phyloP scores from a whole-genome alignment of 108 stramenopile genomes.

The Aurantiochytrium sp. region DNA sequence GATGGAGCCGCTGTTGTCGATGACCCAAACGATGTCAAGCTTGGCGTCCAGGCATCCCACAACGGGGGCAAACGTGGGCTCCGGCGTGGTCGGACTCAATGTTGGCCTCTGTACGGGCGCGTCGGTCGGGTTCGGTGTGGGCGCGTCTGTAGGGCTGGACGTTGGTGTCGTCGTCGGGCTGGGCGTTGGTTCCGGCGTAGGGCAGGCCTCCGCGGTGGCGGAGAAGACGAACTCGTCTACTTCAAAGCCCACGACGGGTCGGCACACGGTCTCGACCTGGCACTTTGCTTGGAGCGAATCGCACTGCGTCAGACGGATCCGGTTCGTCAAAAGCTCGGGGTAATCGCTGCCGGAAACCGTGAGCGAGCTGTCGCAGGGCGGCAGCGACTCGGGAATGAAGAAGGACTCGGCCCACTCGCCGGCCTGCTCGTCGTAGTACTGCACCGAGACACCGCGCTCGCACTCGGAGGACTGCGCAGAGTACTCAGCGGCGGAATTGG shows the following conservation, averaged over 20 bases:
- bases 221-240: not conserved
- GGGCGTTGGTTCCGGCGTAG: not conserved
- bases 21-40: not conserved
- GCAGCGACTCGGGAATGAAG: not conserved
- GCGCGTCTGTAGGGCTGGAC: not conserved
- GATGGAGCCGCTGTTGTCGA: not conserved
- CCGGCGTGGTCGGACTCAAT: not conserved
- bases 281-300: not conserved
- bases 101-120: not conserved
- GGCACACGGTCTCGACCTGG: not conserved
- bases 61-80: not conserved
- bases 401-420: slow-evolving; percentile 15
- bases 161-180: not conserved
- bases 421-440: not conserved
- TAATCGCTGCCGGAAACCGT: not conserved
- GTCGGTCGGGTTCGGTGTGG: not conserved
- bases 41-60: not conserved
- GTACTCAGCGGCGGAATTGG: not conserved
- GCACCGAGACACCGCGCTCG: not conserved
- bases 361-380: not conserved
- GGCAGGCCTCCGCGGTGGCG: not conserved
- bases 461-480: not conserved
- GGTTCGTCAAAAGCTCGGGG: not conserved
- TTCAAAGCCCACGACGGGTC: not conserved
- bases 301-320: not conserved